These are phyloP conservation scores for Fomitopsis betulina DNA, from an alignment of 1,284 basidiomycete species.

Conservation along the genomic window DNA sequence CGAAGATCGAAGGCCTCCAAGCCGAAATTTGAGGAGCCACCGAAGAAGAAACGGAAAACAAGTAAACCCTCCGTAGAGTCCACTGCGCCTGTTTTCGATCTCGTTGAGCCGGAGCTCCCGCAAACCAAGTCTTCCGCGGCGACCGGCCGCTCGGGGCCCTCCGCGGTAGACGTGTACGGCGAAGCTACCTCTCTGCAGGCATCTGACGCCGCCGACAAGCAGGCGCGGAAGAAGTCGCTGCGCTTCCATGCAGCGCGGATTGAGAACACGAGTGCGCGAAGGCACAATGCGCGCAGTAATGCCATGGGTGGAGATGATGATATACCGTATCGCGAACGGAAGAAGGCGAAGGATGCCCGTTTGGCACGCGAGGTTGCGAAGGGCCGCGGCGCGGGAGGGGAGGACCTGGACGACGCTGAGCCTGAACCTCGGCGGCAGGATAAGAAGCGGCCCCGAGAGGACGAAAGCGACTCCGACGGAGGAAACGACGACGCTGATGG, in stretches of 20 bases:
- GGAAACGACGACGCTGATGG: conserved; percentile 45
- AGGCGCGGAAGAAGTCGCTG: conserved; percentile 70
- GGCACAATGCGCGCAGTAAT: conserved; percentile 60
- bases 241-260: conserved; percentile 86
- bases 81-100: conserved; percentile 52
- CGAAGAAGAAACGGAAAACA: conserved; percentile 28
- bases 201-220: conserved; percentile 80
- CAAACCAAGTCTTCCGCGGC: conserved; percentile 10
- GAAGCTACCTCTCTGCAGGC: conserved; percentile 68
- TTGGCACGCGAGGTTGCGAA: conserved; percentile 46
- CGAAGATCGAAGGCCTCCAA: conserved; percentile 21
- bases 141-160: conserved; percentile 13
- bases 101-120: conserved; percentile 67
- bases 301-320: conserved; percentile 85
- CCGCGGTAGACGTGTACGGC: conserved; percentile 59
- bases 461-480: conserved; percentile 36
- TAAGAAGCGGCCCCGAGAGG: conserved; percentile 46
- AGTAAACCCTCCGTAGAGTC: conserved; percentile 15
- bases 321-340: conserved; percentile 72
- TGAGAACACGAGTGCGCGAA: conserved; percentile 66
- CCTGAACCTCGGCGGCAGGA: conserved; percentile 35
- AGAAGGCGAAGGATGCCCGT: conserved; percentile 53
- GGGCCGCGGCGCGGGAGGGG: conserved; percentile 49
- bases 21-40: conserved; percentile 19
- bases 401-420: conserved; percentile 61